phyloP scores from a whole-genome alignment of 2,329 filamentous ascomycete species.

The Verticillium klebahnii region DNA sequence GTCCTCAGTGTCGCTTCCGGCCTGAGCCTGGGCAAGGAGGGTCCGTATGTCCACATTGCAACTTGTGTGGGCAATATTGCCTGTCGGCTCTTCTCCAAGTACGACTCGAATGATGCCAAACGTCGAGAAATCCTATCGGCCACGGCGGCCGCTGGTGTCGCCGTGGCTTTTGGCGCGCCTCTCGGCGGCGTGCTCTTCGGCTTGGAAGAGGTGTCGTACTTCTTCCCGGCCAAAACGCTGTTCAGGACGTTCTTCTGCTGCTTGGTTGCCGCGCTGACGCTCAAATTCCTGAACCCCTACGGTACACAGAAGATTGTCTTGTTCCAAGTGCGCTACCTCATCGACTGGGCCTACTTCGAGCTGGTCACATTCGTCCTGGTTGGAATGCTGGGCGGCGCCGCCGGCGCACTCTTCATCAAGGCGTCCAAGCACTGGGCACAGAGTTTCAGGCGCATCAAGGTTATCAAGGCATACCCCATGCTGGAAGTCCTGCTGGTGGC shows the following conservation, averaged over 20 bases:
- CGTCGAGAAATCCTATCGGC: constrained; percentile 90
- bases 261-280: constrained; percentile 82
- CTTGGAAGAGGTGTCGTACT: constrained; percentile 92
- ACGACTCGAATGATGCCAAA: constrained; percentile 91
- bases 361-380: constrained; percentile 80
- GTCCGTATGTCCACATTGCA: constrained; percentile 95
- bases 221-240: constrained; percentile 94
- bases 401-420: constrained; percentile 94
- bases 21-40: constrained; percentile 88
- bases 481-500: constrained; percentile 88
- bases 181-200: constrained; percentile 85
- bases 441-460: constrained; percentile 73
- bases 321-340: constrained; percentile 86
- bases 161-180: constrained; percentile 90
- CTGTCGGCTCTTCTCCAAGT: constrained; percentile 90
- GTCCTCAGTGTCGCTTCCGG: constrained; percentile 89
- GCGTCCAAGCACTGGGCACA: constrained; percentile 86
- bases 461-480: constrained; percentile 80
- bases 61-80: constrained; percentile 93
- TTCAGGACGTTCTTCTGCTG: constrained; percentile 99
- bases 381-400: constrained; percentile 76
- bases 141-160: constrained; percentile 84
- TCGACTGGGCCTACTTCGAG: constrained; percentile 94
- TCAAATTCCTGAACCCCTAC: constrained; percentile 95
- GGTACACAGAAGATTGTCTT: constrained; percentile 95